These are phyloP conservation scores for Jimgerdemannia lactiflua DNA, from an alignment of 192 early-diverging fungal genomes.

Conservation along the genomic window DNA sequence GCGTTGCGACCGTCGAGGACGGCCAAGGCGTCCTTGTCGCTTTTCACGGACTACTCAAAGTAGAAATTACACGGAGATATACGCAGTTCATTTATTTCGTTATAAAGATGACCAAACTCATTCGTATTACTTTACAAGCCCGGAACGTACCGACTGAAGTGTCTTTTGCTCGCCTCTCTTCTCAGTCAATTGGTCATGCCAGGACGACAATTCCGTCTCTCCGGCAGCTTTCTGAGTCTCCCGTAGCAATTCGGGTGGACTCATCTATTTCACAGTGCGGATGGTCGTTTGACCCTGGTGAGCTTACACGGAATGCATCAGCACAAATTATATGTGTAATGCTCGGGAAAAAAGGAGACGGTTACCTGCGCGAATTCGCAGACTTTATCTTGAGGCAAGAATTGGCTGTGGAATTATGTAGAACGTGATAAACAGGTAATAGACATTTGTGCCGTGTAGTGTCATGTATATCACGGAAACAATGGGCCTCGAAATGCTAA, in stretches of 20 bases:
- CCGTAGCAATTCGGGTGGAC: slow-evolving; percentile 67
- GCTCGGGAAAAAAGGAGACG: neutral
- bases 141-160: neutral
- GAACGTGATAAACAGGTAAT: too few species aligned
- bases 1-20: slow-evolving; percentile 67
- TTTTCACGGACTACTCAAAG: slow-evolving; percentile 37
- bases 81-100: neutral
- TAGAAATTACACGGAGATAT: neutral
- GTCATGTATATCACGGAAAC: too few species aligned
- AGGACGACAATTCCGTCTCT: slow-evolving; percentile 53
- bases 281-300: too few species aligned
- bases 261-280: slow-evolving; percentile 51
- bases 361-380: slow-evolving; percentile 83
- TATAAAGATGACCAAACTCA: neutral
- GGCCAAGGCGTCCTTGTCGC: slow-evolving; percentile 53
- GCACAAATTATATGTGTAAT: too few species aligned
- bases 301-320: too few species aligned
- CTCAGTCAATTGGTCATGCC: slow-evolving; percentile 67
- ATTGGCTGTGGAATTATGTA: slow-evolving; percentile 61
- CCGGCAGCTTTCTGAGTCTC: slow-evolving; percentile 89
- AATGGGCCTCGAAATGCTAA: too few species aligned
- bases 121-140: neutral
- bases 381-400: slow-evolving; percentile 95
- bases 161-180: slow-evolving; percentile 51
- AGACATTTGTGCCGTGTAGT: too few species aligned